Base-by-base conservation (phyloP, 2,329 filamentous ascomycete species). In the Penicillium sp. region DNA sequence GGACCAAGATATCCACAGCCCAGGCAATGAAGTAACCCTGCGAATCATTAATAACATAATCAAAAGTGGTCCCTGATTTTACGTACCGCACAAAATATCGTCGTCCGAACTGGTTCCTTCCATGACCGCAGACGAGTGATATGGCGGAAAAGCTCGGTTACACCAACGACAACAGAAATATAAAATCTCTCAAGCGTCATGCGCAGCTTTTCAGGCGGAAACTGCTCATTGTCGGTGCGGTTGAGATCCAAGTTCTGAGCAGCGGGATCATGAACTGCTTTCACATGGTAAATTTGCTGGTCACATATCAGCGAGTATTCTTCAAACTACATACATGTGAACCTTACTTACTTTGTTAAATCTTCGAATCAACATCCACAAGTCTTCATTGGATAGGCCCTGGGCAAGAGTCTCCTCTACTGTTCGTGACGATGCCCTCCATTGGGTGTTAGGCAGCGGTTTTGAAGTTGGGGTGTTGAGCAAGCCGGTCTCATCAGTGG, bases 141-240 rank as follows among this genome's bases (percentile, higher is more conserved):
- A 57, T 95, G 90, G 65, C 93, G 91, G 57, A 81, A 83, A 18
- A 84, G 80, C 0, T 78, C 80, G 36, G 90, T 80, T 10, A 91
- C 42, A 11, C 86, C 81, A 44, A 93, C 82, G 8, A 88, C 76
- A 1, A 95, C 84, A 0, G 88, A 89, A 80, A 90, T 91, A 69
- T 95, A 96, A 9, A 94, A 76, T 13, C 91, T 80, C 72, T 95
- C 90, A 9, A 94, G 69, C 47, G 88, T 91, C 7, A 86, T 84
- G 9, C 90, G 82, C 49, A 95, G 76, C 72, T 94, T 94, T 65
- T 94, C 89, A 0, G 90, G 90, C 0, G 88, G 89, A 69, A 94
- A 94, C 49, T 91, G 87, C 59, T 94, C 90, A 51, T 92, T 85
- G 19, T 91, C 87, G 4, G 89, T 86, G 51, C 90, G 87, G 63